Base-by-base conservation (phyloP, 2,329 filamentous ascomycete species). In the Aspergillus amoenus region DNA sequence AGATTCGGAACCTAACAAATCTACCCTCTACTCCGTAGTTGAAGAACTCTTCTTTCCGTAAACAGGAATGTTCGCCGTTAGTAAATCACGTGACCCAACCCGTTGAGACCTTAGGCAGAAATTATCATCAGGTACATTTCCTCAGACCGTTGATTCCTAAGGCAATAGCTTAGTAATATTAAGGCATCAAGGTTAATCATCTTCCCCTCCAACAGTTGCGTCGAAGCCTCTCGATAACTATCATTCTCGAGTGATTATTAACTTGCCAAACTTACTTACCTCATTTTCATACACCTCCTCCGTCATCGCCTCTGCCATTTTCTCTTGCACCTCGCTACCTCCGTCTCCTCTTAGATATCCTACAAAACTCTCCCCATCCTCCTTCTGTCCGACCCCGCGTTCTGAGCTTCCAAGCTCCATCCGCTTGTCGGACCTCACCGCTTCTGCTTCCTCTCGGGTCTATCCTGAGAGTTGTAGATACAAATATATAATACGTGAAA, bases 401-500 rank as follows among this genome's bases (percentile, higher is more conserved):
- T 48, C 11, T 46, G 18, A 49, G 43, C 43, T 52, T 53, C 30
- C 15, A 49, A 42, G 43, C 60, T 27, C 57, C 51, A 21, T 45
- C 49, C 56, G 17, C 37, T 34, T 50, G 46, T 50, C 45, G 52
- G 56, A 61, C 58, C 56, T 59, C 59, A 62, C 60, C 65, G 55
- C 59, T 61, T 48, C 47, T 64, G 58, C 60, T 61, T 45, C 64
- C 59, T 62, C 63, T 50, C 61, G 39, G 59, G 60, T 56, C 65
- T 70, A 63, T 66, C 63, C 68, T 64, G 51, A 57, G 61, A 68
- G 59, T 62, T 68, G 61, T 65, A 56, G 59, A 61, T 53, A 52
- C 47, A n/a, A 57, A n/a, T 56, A 45, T 53, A 55, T 59, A 60
- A 62, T 64, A 60, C 64, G 68, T 58, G 74, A 77, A 76, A 72